Evolutionary conservation across 306 rosid species (phyloP), one percentile per base, ranked within the genome.

Genomic region (Cercis canadensis): DNA sequence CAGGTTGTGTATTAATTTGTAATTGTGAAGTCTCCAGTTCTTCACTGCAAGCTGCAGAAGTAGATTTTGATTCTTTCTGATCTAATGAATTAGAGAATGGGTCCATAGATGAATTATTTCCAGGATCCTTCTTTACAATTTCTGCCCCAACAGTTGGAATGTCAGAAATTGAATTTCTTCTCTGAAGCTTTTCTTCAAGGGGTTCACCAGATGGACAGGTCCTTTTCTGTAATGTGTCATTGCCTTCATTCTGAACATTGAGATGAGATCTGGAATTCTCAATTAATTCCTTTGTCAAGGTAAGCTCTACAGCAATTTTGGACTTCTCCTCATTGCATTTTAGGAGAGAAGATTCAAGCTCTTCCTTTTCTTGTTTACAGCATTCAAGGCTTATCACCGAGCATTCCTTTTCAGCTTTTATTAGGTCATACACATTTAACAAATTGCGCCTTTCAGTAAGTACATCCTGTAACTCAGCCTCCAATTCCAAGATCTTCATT

Each of bases 401-500:
- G 85, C 99, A 95, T 80, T 95, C 99, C 57, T 95, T 91, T 84
- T 95, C 97, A 76, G 96, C 97, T 81, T 89, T 86, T 78, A 88
- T 70, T 69, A 87, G 80, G 62, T 95, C 99, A 82, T 84, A 95
- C 4, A 89, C 92, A 43, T 77, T 95, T 84, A 79, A 64, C 79
- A 95, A 67, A 75, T 95, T 96, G 65, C 96, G 96, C 78, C 87
- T 95, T 64, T 89, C 97, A 69, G 96, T 80, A 54, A 95, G 69
- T 31, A 82, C 82, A 58, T 81, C 82, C 44, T 89, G 96, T 71
- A 91, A 80, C 82, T 89, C 89, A 58, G 85, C 85, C 87, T 95
- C 99, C 85, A 95, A 53, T 57, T 89, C 97, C 90, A 86, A 69
- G 80, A 95, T 86, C 87, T 87, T 91, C 79, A 60, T 57, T 74